Percentiles rank a stretch among this genome's conserved stretches.
Evolutionary conservation across 1,284 basidiomycete genomes (phyloP).

Genomic region (Ustilago nuda): DNA sequence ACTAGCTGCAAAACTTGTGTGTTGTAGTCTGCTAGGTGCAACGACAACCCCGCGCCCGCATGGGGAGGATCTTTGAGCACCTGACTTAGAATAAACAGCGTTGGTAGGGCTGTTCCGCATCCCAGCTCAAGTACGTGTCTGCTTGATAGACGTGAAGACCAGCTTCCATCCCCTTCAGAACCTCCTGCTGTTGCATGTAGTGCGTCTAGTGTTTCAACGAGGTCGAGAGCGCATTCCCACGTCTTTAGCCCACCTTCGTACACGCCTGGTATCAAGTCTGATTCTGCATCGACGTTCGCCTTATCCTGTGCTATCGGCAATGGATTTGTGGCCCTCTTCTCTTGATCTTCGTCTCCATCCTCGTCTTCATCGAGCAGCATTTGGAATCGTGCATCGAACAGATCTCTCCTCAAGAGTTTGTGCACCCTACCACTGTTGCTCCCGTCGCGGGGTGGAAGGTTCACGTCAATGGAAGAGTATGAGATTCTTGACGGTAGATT

Average conservation of each 20-base stretch:
- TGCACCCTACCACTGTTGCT: slow-evolving; percentile 54
- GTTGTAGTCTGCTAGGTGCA: slow-evolving; percentile 97
- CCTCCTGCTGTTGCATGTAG: slow-evolving; percentile 8
- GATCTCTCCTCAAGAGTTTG: slow-evolving; percentile 80
- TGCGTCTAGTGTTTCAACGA: slow-evolving; percentile 71
- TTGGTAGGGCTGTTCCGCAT: slow-evolving; percentile 90
- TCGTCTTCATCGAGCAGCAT: slow-evolving; percentile 75
- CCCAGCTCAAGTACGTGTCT: slow-evolving; percentile 75
- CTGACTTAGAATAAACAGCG: slow-evolving; percentile 78
- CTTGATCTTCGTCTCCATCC: slow-evolving; percentile 34
- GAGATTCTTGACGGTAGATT: slow-evolving; percentile 49
- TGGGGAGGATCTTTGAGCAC: slow-evolving; percentile 72
- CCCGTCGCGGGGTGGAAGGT: slow-evolving; percentile 9
- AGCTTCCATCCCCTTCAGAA: slow-evolving; percentile 14
- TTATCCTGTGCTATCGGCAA: background rate
- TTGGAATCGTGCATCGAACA: slow-evolving; percentile 94
- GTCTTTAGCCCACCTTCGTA: slow-evolving; percentile 98
- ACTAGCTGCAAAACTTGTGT: slow-evolving; percentile 81
- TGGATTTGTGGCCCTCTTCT: slow-evolving; percentile 28
- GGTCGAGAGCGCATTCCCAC: slow-evolving; percentile 94
- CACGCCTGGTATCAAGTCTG: slow-evolving; percentile 88
- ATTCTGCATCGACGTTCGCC: slow-evolving; percentile 71
- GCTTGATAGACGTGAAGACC: slow-evolving; percentile 3
- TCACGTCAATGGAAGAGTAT: slow-evolving; percentile 44
- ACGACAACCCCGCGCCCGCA: slow-evolving; percentile 70